Conservation (phyloP, 2,329 filamentous ascomycete genomes). For the Ceratocystis ficicola region DNA sequence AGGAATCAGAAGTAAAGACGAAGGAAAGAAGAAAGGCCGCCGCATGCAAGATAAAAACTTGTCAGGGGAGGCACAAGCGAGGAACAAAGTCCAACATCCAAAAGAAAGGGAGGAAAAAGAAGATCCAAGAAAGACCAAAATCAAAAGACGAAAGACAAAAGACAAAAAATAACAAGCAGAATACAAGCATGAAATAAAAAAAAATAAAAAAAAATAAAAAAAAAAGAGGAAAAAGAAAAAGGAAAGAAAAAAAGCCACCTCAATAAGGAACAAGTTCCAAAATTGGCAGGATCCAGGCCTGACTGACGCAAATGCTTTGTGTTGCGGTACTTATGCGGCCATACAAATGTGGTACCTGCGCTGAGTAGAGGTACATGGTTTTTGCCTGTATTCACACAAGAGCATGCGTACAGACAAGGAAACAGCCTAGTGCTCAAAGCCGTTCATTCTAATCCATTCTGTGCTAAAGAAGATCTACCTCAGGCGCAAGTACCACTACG, state of each 20-base stretch:
- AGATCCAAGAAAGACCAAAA: slow-evolving; percentile 6
- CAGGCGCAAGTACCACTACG: not conserved
- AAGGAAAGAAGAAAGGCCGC: slow-evolving; percentile 2
- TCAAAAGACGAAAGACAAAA: not conserved
- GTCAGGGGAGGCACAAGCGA: slow-evolving; percentile 11
- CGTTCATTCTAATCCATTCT: not conserved
- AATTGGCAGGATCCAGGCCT: not conserved
- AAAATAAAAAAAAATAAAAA: not conserved
- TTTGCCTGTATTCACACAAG: not conserved
- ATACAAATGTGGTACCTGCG: not conserved
- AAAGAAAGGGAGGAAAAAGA: slow-evolving; percentile 9
- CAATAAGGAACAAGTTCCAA: slow-evolving; percentile 6
- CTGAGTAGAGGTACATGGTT: not conserved
- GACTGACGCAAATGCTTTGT: not conserved
- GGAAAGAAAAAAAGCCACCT: slow-evolving; percentile 13
- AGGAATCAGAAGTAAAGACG: slow-evolving; percentile 8
- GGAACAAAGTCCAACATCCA: slow-evolving; percentile 1
- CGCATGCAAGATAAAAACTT: slow-evolving; percentile 2
- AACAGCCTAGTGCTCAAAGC: not conserved
- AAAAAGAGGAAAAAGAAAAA: not conserved
- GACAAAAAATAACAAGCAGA: not conserved
- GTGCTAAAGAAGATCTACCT: not conserved
- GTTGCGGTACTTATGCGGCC: slow-evolving; percentile 7
- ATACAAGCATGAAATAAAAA: not conserved
- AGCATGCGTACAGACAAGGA: not conserved